phyloP scores from a whole-genome alignment of 2,329 filamentous ascomycete species.

The Juglanconis oblonga region DNA sequence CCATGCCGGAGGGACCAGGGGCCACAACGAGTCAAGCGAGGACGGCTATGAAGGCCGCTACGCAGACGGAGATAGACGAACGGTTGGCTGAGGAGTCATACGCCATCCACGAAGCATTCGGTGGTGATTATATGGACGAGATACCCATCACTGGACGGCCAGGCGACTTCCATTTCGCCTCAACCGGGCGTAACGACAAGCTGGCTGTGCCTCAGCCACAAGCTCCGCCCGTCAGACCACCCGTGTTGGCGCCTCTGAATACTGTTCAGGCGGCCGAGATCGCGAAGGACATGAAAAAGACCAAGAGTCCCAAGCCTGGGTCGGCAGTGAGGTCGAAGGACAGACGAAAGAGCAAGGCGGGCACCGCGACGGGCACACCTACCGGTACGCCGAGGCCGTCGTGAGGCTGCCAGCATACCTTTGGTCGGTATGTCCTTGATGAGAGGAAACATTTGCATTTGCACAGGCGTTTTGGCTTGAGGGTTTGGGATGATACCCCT shows the following conservation, averaged over 20 bases:
- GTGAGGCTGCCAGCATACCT: conserved; percentile 8
- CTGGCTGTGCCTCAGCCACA: conserved; percentile 19
- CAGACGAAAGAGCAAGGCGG: conserved; percentile 45
- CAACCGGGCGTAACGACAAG: conserved; percentile 53
- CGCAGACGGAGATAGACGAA: conserved; percentile 38
- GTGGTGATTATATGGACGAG: conserved; percentile 65
- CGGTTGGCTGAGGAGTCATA: conserved; percentile 57
- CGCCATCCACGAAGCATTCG: conserved; percentile 54
- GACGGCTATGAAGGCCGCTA: conserved; percentile 32
- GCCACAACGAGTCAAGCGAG: conserved; percentile 22
- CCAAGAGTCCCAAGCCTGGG: conserved; percentile 40
- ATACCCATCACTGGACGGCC: conserved; percentile 66
- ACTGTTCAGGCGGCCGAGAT: conserved; percentile 42
- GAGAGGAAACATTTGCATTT: background rate
- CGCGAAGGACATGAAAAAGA: conserved; percentile 41
- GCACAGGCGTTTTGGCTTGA: background rate
- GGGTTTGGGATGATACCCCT: background rate
- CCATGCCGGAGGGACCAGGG: conserved; percentile 39
- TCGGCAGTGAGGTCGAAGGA: conserved; percentile 38
- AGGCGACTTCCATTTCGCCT: conserved; percentile 63
- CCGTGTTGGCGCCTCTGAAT: conserved; percentile 32
- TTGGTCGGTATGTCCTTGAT: background rate
- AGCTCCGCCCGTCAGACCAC: conserved; percentile 21
- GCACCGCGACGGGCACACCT: conserved; percentile 11
- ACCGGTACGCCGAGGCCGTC: conserved; percentile 24